Percentiles rank a stretch among this genome's conserved stretches.
These are phyloP conservation scores for Cutaneotrichosporon daszewskae DNA, from an alignment of 1,284 basidiomycete genomes.

Conservation along the genomic window DNA sequence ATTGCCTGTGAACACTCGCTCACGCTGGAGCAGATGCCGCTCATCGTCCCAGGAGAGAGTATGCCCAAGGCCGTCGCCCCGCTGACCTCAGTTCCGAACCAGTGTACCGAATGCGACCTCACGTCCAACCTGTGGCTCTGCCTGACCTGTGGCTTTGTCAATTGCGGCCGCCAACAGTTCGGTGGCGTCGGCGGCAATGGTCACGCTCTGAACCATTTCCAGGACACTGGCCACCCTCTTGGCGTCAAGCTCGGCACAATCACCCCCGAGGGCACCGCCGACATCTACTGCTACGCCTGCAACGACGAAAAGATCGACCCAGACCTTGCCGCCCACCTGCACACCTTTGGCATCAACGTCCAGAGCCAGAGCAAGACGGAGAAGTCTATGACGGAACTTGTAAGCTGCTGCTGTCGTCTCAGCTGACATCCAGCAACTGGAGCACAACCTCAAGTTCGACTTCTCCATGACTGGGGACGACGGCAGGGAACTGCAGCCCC, in stretches of 20 bases:
- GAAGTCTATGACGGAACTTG: constrained; percentile 94
- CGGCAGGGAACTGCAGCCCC: constrained; percentile 77
- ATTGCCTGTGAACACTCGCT: constrained; percentile 79
- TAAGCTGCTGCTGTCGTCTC: constrained; percentile 46
- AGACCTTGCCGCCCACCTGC: constrained; percentile 67
- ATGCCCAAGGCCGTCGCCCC: background rate
- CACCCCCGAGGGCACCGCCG: constrained; percentile 80
- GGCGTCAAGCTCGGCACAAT: constrained; percentile 96
- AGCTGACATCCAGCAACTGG: constrained; percentile 66
- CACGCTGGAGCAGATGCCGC: constrained; percentile 62
- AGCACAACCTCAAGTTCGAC: constrained; percentile 92
- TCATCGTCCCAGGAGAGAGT: constrained; percentile 34
- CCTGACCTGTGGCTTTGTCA: constrained; percentile 86
- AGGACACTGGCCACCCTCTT: constrained; percentile 69
- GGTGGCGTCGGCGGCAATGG: constrained; percentile 84
- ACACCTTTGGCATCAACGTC: constrained; percentile 82
- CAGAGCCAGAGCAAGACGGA: constrained; percentile 83
- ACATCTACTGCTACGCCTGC: constrained; percentile 91
- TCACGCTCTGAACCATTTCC: constrained; percentile 78
- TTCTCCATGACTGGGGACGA: constrained; percentile 89
- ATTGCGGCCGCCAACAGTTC: constrained; percentile 82
- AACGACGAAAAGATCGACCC: constrained; percentile 82
- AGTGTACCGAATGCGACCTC: constrained; percentile 71
- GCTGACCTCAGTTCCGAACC: constrained; percentile 59
- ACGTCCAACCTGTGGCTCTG: constrained; percentile 94